These are phyloP conservation scores for Pseudogymnoascus sp. DNA, from an alignment of 2,329 filamentous ascomycete genomes.

Conservation along the genomic window DNA sequence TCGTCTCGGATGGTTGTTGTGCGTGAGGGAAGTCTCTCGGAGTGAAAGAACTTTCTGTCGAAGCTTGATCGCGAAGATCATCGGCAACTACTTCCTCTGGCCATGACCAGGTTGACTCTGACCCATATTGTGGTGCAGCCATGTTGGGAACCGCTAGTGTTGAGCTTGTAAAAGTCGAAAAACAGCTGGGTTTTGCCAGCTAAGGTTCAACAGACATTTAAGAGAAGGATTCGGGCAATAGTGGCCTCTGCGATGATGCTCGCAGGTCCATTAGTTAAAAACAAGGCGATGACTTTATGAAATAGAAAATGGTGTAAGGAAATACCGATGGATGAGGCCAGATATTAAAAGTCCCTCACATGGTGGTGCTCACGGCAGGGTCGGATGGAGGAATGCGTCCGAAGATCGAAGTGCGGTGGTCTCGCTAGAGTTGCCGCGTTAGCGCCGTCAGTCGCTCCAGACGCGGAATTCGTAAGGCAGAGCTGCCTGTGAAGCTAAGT, in stretches of 20 bases:
- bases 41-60: slow-evolving; percentile 13
- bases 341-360: not conserved
- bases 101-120: slow-evolving; percentile 20
- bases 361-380: not conserved
- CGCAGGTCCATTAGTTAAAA: not conserved
- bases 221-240: not conserved
- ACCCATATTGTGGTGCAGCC: slow-evolving; percentile 14
- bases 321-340: slow-evolving; percentile 1
- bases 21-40: slow-evolving; percentile 12
- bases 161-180: slow-evolving; percentile 1
- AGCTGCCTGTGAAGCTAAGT: slow-evolving; percentile 11
- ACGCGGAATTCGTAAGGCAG: slow-evolving; percentile 10
- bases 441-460: not conserved
- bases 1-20: slow-evolving; percentile 10
- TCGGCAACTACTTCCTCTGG: slow-evolving; percentile 11
- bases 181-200: not conserved
- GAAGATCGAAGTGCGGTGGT: slow-evolving; percentile 2
- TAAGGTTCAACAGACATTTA: slow-evolving; percentile 1
- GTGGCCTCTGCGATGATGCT: not conserved
- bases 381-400: not conserved
- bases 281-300: not conserved
- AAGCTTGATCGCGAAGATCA: not conserved
- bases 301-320: not conserved
- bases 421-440: slow-evolving; percentile 1
- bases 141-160: slow-evolving; percentile 13